Evolutionary conservation across 306 rosid species (phyloP), one percentile per base, ranked within the genome.

Genomic region (Gastrolobium villosum): DNA sequence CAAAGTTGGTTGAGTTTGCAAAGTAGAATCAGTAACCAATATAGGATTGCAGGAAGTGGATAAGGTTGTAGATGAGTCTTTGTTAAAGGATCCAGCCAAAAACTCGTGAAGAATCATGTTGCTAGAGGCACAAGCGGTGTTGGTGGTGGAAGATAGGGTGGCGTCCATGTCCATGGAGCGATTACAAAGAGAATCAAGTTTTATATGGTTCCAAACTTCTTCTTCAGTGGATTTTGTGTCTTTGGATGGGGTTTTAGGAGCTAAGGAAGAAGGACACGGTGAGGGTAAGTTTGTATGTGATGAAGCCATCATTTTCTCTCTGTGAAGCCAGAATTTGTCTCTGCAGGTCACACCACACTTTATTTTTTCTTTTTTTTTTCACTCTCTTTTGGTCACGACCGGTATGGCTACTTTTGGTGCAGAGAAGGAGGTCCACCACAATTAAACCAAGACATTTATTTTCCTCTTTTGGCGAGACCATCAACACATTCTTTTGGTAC

Each of bases 181-280:
- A 15, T 79, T 52, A 11, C 2, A 7, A 1, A 79, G 68, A 60
- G 81, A 49, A 7, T 60, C 3, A 3, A 75, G 81, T 15, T 50
- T 68, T 10, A 81, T 50, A 2, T 81, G 52, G 34, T 41, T 59
- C 72, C 77, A 67, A 4, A 75, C 72, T 37, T 81, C 72, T 37
- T 81, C 57, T 13, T 72, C 84, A 63, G 34, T 43, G 72, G 73
- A 48, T 45, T 4, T 28, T 40, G n/a, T 6, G 6, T n/a, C 26
- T 20, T 20, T 49, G 13, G 37, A 28, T 26, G 72, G 39, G 13
- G n/a, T 63, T 64, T 64, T 14, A 4, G 11, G 30, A 48, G 4
- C 6, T 5, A 52, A 20, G 59, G 52, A 67, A 3, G 57, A n/a
- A 36, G 46, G 66, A 3, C 31, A 2, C 0, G 41, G n/a, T 1